These are phyloP conservation scores for Aspergillus neoniger DNA, from an alignment of 2,329 filamentous ascomycete species.

Conservation along the genomic window DNA sequence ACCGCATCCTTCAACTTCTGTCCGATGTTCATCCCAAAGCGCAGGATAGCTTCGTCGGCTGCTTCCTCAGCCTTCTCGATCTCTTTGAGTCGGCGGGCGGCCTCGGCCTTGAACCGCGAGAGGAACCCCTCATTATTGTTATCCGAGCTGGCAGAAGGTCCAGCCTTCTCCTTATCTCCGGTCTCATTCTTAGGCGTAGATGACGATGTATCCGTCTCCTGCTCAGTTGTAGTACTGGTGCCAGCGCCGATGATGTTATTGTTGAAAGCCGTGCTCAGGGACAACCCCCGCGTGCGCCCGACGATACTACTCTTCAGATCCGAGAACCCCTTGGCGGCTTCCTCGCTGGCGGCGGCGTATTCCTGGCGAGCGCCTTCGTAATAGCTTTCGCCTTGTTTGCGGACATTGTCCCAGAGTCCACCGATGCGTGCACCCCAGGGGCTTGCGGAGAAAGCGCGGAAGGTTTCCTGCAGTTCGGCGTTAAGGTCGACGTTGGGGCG, in stretches of 20 bases:
- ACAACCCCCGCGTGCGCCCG: slow-evolving; percentile 72
- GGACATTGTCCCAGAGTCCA: slow-evolving; percentile 85
- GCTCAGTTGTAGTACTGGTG: slow-evolving; percentile 25
- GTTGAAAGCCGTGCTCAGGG: slow-evolving; percentile 53
- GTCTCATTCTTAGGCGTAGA: slow-evolving; percentile 29
- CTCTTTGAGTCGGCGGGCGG: slow-evolving; percentile 80
- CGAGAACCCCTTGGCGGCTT: slow-evolving; percentile 78
- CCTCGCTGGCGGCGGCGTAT: slow-evolving; percentile 73
- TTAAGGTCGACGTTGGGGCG: slow-evolving; percentile 63
- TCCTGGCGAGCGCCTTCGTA: slow-evolving; percentile 82
- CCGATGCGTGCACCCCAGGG: slow-evolving; percentile 89
- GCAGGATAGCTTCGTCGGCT: slow-evolving; percentile 89
- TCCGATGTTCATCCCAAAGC: slow-evolving; percentile 85
- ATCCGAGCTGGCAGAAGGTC: not conserved
- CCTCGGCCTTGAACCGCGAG: slow-evolving; percentile 72
- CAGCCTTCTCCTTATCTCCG: slow-evolving; percentile 25
- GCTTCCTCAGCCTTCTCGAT: slow-evolving; percentile 92
- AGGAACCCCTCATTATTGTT: slow-evolving; percentile 63
- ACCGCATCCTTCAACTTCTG: slow-evolving; percentile 91
- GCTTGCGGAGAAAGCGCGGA: slow-evolving; percentile 87
- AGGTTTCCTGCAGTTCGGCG: slow-evolving; percentile 88
- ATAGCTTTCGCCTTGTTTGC: slow-evolving; percentile 91
- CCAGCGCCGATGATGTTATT: not conserved
- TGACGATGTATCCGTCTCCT: slow-evolving; percentile 32
- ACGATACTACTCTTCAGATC: slow-evolving; percentile 69